Evolutionary conservation across 1,139 yeast genomes (phyloP).

Genomic region (Sugiyamaella grinbergsii): DNA sequence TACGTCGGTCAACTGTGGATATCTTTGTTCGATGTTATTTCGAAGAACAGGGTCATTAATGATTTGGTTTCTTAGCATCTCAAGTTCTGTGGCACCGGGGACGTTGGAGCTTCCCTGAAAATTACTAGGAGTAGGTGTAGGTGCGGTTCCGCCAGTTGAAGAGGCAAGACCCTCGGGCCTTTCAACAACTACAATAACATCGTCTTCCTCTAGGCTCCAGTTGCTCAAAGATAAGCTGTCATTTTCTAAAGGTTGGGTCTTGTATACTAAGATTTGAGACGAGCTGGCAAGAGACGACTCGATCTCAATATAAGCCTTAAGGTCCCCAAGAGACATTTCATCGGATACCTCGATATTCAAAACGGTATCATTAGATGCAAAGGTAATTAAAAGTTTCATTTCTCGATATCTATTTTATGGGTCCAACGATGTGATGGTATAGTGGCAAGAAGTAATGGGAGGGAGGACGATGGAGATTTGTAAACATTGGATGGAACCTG

Average conservation of each 20-base stretch:
- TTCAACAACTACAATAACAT: slow-evolving; percentile 51
- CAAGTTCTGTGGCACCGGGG: slow-evolving; percentile 44
- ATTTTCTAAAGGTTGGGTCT: slow-evolving; percentile 49
- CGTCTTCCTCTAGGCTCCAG: slow-evolving; percentile 57
- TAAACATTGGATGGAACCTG: slow-evolving; percentile 10
- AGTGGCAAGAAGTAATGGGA: not conserved
- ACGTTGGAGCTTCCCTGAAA: too few relatives aligned
- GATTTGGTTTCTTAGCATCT: slow-evolving; percentile 42
- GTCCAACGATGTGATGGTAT: not conserved
- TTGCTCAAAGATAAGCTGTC: slow-evolving; percentile 48
- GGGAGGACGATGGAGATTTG: not conserved
- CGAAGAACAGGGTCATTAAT: slow-evolving; percentile 41
- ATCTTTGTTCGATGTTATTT: slow-evolving; percentile 39
- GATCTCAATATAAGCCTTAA: slow-evolving; percentile 74
- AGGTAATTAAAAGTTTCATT: slow-evolving; percentile 47
- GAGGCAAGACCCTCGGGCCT: slow-evolving; percentile 10
- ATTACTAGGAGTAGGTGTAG: slow-evolving; percentile 38
- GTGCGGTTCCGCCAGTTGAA: slow-evolving; percentile 26
- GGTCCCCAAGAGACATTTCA: slow-evolving; percentile 65
- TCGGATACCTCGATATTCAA: slow-evolving; percentile 59
- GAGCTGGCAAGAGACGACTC: slow-evolving; percentile 60
- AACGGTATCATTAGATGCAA: slow-evolving; percentile 37
- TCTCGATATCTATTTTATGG: not conserved
- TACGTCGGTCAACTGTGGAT: slow-evolving; percentile 44
- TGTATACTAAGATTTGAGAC: slow-evolving; percentile 52